Conservation (phyloP, 345 rosid species). For the Dovyalis caffra region DNA sequence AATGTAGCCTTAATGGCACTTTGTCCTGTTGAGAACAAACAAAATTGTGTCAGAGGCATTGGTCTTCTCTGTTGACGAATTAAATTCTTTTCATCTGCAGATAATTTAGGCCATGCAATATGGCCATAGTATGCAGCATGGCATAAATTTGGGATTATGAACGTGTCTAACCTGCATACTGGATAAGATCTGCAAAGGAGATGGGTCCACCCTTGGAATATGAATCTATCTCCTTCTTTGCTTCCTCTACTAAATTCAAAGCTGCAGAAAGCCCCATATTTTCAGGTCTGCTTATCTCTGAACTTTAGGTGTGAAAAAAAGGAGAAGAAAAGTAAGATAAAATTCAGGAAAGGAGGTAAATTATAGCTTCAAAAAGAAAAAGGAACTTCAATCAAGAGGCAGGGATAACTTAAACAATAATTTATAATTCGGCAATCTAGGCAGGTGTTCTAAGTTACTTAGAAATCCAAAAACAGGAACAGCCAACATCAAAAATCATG, state of each 20-base stretch:
- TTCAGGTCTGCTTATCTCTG: slow-evolving; percentile 93
- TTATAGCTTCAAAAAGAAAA: slow-evolving; percentile 1
- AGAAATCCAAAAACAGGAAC: not conserved
- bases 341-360: slow-evolving; percentile 4
- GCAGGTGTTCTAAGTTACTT: not conserved
- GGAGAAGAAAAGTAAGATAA: slow-evolving; percentile 13
- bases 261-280: slow-evolving; percentile 74
- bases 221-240: slow-evolving; percentile 75
- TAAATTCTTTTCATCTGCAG: not conserved
- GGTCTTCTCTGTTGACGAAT: not conserved
- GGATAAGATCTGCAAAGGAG: slow-evolving; percentile 83
- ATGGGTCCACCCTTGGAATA: slow-evolving; percentile 90
- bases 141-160: not conserved
- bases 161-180: slow-evolving; percentile 51
- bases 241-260: slow-evolving; percentile 52
- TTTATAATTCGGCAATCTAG: not conserved
- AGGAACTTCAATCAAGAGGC: not conserved
- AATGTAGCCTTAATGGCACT: slow-evolving; percentile 73
- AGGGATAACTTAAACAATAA: not conserved
- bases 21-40: slow-evolving; percentile 49
- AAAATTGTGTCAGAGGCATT: slow-evolving; percentile 1
- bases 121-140: not conserved
- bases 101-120: not conserved
- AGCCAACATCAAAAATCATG: not conserved
- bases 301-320: slow-evolving; percentile 55